Conservation (phyloP, 371 early-diverging fungal genomes). For the Chytridium lagenaria region DNA sequence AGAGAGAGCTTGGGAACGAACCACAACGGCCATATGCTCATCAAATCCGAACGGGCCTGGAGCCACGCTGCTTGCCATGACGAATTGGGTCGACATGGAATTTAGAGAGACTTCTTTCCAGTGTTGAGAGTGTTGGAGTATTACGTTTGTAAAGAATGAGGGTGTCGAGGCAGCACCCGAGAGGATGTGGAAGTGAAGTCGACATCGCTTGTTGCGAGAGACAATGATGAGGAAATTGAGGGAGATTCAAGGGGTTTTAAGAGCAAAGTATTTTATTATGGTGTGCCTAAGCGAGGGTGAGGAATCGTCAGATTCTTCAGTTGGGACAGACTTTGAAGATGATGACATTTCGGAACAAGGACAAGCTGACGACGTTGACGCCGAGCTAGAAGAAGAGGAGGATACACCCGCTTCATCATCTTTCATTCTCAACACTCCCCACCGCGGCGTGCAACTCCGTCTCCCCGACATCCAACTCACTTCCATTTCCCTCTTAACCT, state of each 20-base stretch:
- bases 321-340: background rate
- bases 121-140: conserved; percentile 14
- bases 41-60: conserved; percentile 11
- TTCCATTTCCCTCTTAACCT: too few relatives aligned
- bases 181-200: background rate
- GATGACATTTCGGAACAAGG: conserved; percentile 18
- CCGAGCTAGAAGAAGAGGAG: conserved; percentile 35
- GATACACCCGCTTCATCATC: conserved; percentile 16
- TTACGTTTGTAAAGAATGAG: conserved; percentile 6
- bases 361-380: conserved; percentile 12
- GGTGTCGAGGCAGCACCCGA: background rate
- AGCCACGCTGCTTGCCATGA: conserved; percentile 34
- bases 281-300: conserved; percentile 23
- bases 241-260: conserved; percentile 16
- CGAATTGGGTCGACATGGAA: conserved; percentile 74
- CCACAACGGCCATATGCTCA: conserved; percentile 23
- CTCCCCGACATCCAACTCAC: conserved; percentile 66
- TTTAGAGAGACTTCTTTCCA: conserved; percentile 55
- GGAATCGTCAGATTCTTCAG: background rate
- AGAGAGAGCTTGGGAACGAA: conserved; percentile 60
- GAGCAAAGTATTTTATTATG: conserved; percentile 37
- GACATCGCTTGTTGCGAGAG: background rate
- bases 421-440: conserved; percentile 11
- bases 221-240: background rate
- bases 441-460: conserved; percentile 74